Evolutionary conservation across 495 filamentous ascomycete species (phyloP).

Genomic region (Penicillium macrosclerotiorum): DNA sequence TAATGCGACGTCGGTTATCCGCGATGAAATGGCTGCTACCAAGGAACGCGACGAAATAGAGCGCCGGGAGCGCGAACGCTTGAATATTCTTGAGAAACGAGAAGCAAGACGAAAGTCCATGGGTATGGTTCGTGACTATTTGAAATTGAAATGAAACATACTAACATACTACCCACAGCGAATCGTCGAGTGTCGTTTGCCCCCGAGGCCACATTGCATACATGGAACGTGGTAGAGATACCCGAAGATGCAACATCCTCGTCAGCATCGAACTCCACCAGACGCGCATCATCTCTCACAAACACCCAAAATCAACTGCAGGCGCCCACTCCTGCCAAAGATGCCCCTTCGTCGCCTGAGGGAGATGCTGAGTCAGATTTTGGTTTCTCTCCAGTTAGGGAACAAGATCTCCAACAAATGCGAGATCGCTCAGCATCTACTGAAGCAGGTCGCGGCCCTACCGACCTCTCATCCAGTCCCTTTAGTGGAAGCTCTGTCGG

Average conservation of each 20-base stretch:
- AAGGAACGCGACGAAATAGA: conserved; percentile 73
- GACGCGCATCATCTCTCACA: conserved; percentile 63
- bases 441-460: conserved; percentile 16
- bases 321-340: conserved; percentile 46
- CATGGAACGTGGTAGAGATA: conserved; percentile 93
- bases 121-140: conserved; percentile 33
- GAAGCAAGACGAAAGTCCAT: conserved; percentile 90
- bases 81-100: conserved; percentile 66
- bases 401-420: conserved; percentile 63
- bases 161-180: conserved; percentile 39
- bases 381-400: conserved; percentile 64
- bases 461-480: conserved; percentile 75
- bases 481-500: conserved; percentile 68
- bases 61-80: conserved; percentile 60
- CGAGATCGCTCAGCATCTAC: conserved; percentile 18
- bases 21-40: conserved; percentile 72
- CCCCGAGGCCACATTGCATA: conserved; percentile 94
- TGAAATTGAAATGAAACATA: not conserved
- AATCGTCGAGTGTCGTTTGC: conserved; percentile 96
- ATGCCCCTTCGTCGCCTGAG: conserved; percentile 66
- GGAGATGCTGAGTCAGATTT: conserved; percentile 58
- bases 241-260: conserved; percentile 84
- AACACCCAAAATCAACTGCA: conserved; percentile 43
- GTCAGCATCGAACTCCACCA: conserved; percentile 68
- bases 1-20: conserved; percentile 43